Evolutionary conservation across 495 filamentous ascomycete species (phyloP), one percentile per base, ranked within the genome.

Genomic region (Cenococcum geophilum): DNA sequence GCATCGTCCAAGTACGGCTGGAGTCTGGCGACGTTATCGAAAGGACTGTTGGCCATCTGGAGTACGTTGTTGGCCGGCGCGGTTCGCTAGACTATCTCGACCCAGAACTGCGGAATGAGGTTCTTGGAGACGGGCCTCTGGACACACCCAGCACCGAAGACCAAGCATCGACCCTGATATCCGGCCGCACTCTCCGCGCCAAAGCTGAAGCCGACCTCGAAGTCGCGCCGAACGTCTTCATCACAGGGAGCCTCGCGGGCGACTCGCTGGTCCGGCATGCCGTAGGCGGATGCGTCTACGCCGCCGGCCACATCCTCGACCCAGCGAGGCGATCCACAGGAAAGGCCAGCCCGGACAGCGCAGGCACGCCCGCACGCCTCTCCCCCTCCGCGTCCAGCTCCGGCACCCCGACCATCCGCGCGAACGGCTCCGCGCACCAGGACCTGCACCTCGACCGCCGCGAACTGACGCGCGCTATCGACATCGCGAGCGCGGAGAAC

Each of bases 201-300:
- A 80, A 79, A 72, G 77, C 79, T 0, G 73, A 81, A 32, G 73
- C 75, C 20, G 77, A 79, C 56, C 69, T 85, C 22, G 80, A 86
- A 66, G 73, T 86, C 58, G 76, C 80, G 0, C 76, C 71, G 1
- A 72, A 76, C 22, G 71, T 86, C n/a, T 86, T 82, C 66, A 78
- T 81, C 43, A 80, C 85, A 37, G 84, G 84, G 10, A 86, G 84
- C 55, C 64, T 87, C 55, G 83, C 83, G 0, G 84, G 84, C 1
- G 84, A 87, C 65, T 85, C 83, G 4, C 75, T 87, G 1, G 79
- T 87, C 34, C 77, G 85, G 1, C 86, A 85, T 64, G 81, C 83
- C 0, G 81, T 84, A 25, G 84, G 84, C 0, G 78, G 85, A 11
- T 85, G 84, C 63, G 77, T 80, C 6, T 81, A 79, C 66, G 76